Conservation (phyloP, 768 basidiomycete species). For the Glaciozyma martinii region DNA sequence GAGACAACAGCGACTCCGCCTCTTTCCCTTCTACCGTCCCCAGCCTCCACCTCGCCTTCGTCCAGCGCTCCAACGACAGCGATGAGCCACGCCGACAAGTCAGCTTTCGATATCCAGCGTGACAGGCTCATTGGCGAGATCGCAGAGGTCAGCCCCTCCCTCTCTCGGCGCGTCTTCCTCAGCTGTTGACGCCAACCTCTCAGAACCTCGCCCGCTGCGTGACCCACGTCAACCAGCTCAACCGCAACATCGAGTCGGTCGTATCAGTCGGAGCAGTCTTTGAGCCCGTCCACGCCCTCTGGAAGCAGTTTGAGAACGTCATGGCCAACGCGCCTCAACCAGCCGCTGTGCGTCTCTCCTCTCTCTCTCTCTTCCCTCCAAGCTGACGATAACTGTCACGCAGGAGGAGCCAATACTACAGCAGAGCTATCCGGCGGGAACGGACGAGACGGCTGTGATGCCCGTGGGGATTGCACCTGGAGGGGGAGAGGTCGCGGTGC, state of each 20-base stretch:
- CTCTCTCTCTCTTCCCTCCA: neutral
- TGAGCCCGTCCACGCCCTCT: slow-evolving; percentile 20
- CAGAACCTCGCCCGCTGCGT: slow-evolving; percentile 24
- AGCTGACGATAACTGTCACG: neutral
- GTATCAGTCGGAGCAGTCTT: slow-evolving; percentile 16
- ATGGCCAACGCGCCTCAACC: slow-evolving; percentile 3
- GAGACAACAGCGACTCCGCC: neutral
- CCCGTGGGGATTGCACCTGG: slow-evolving; percentile 1
- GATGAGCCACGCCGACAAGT: slow-evolving; percentile 9
- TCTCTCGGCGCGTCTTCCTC: neutral
- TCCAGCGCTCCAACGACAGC: neutral
- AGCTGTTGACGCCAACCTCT: neutral
- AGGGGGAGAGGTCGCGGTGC: neutral
- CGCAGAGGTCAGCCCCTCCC: slow-evolving; percentile 20
- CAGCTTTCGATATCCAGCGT: slow-evolving; percentile 22
- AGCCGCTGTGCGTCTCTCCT: neutral
- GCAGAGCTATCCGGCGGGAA: neutral
- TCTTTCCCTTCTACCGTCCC: neutral
- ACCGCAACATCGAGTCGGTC: slow-evolving; percentile 30
- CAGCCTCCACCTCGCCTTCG: neutral
- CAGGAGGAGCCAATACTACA: neutral
- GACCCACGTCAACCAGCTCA: slow-evolving; percentile 23
- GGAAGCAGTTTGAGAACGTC: slow-evolving; percentile 23
- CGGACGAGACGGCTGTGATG: slow-evolving; percentile 2
- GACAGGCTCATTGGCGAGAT: slow-evolving; percentile 26